Base-by-base conservation (phyloP, 2,329 filamentous ascomycete species). In the Diaporthe humulicola region DNA sequence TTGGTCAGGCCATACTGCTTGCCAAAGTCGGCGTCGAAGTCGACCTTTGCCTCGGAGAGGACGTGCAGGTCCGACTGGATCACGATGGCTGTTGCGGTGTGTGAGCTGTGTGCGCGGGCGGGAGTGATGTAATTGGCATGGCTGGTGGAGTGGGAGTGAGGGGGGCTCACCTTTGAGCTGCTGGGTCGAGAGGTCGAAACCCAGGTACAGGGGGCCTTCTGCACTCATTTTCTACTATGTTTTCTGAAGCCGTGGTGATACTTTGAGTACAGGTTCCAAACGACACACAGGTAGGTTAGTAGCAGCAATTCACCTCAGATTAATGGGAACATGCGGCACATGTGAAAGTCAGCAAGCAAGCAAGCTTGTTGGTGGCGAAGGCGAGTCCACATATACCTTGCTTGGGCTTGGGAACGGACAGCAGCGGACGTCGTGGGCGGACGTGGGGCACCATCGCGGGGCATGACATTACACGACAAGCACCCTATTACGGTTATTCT, bases 131-230 rank as follows among this genome's bases (percentile, higher is more conserved):
- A 17, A 25, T 54, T 36, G 48, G 60, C 52, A 42, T 48, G 6
- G 4, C 28, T 2, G 48, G n/a, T 50, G 19, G 7, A 25, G n/a
- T 61, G 25, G 19, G 10, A 10, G 17, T 33, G 14, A 38, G 33
- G 56, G 38, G 28, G 56, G 48, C 60, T 8, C 15, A 71, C 95
- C 96, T 90, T 99, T 98, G 74, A 98, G 90, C 83, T 98, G 96
- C 84, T 98, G 97, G 74, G 97, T 98, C 57, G 96, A 98, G 75
- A 98, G 92, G 86, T 99, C 97, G 83, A 98, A 96, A 76, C 97
- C 97, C 81, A 98, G 88, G 82, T 98, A 98, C 76, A 98, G 87
- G 25, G 94, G 92, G 42, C 86, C 88, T 76, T 80, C 77, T 76
- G 79, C 77, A 73, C 70, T 73, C 75, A 77, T 77, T 61, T 58